Conservation (phyloP, 139 green algal genomes). For the Ostreobium quekettii region DNA sequence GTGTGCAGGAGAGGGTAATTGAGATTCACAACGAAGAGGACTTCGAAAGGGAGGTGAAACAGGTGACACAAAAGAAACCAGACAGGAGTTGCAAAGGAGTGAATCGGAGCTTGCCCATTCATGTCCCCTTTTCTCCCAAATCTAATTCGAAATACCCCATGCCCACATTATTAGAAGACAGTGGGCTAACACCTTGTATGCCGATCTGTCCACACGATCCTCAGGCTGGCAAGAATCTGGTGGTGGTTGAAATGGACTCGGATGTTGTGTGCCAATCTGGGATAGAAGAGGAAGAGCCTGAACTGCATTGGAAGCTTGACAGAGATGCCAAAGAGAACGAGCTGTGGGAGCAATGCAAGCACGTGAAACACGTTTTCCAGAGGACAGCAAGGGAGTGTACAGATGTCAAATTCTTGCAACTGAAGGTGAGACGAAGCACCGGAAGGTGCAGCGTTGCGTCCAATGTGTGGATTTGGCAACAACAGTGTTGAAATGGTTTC, state of each 20-base stretch:
- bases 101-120: too few relatives aligned
- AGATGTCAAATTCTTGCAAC: slow-evolving; percentile 56
- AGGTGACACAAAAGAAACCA: too few relatives aligned
- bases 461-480: too few relatives aligned
- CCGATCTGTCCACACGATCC: too few relatives aligned
- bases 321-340: slow-evolving; percentile 20
- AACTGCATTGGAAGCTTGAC: slow-evolving; percentile 74
- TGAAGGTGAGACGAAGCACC: slow-evolving; percentile 52
- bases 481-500: too few relatives aligned
- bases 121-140: too few relatives aligned
- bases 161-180: too few relatives aligned
- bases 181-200: too few relatives aligned
- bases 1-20: slow-evolving; percentile 55
- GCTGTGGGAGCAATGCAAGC: slow-evolving; percentile 42
- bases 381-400: slow-evolving; percentile 64
- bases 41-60: slow-evolving; percentile 30
- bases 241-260: slow-evolving; percentile 68
- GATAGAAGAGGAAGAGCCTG: slow-evolving; percentile 53
- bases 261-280: slow-evolving; percentile 62
- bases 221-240: slow-evolving; percentile 51
- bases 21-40: slow-evolving; percentile 36
- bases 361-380: slow-evolving; percentile 64
- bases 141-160: too few relatives aligned
- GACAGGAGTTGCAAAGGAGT: too few relatives aligned
- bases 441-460: too few relatives aligned